phyloP scores from a whole-genome alignment of 148 eudicot genomes.

The Nepenthes mirabilis region DNA sequence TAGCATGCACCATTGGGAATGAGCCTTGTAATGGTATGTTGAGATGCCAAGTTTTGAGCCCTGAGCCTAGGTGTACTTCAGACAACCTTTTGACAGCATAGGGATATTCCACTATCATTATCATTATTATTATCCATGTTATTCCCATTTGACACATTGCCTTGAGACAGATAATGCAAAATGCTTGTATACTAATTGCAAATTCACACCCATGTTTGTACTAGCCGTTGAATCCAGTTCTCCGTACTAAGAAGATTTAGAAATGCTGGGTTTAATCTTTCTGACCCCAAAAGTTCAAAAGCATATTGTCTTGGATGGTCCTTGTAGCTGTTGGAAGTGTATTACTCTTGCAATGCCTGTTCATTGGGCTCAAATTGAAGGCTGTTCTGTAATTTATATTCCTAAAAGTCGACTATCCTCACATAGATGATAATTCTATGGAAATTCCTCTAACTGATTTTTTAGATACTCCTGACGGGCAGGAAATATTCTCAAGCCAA shows the following conservation, averaged over 20 bases:
- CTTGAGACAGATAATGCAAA: too few relatives aligned
- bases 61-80: too few relatives aligned
- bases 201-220: neutral
- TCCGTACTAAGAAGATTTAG: neutral
- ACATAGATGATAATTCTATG: conserved; percentile 81
- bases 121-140: too few relatives aligned
- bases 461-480: conserved; percentile 98
- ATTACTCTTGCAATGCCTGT: conserved; percentile 92
- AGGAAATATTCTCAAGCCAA: conserved; percentile 63
- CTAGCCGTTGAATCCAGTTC: neutral
- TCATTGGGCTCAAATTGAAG: conserved; percentile 94
- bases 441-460: conserved; percentile 60
- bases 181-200: too few relatives aligned
- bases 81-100: too few relatives aligned
- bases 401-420: conserved; percentile 86
- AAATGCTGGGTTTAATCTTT: conserved; percentile 9
- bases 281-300: conserved; percentile 57
- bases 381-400: conserved; percentile 82
- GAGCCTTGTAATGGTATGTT: too few relatives aligned
- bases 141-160: too few relatives aligned
- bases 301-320: conserved; percentile 93
- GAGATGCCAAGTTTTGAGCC: too few relatives aligned
- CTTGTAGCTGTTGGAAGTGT: conserved; percentile 84
- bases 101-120: neutral
- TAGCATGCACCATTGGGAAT: too few relatives aligned